Evolutionary conservation across 1,139 yeast species (phyloP).

Genomic region (Entelexis paramagnoliae): DNA sequence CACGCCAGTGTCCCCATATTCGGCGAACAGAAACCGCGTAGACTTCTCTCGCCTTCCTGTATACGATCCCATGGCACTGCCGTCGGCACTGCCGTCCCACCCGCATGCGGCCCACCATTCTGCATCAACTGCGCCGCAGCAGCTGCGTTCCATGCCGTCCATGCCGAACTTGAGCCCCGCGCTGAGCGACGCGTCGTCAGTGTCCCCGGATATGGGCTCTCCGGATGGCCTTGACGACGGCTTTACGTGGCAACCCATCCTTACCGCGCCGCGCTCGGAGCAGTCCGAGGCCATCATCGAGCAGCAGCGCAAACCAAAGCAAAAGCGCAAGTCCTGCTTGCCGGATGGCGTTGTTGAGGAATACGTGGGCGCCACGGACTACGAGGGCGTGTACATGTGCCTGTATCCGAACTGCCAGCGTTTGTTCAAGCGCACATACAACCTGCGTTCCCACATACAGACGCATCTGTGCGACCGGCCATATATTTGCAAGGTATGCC

Average conservation of each 20-base stretch:
- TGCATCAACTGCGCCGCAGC: neutral
- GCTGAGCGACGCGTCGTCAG: slow-evolving; percentile 17
- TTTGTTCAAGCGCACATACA: slow-evolving; percentile 76
- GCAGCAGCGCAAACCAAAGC: slow-evolving; percentile 28
- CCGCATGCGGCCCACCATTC: neutral
- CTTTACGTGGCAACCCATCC: slow-evolving; percentile 33
- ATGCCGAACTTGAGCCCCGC: slow-evolving; percentile 17
- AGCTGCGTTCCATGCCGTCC: neutral
- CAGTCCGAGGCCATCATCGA: slow-evolving; percentile 28
- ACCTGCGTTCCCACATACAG: slow-evolving; percentile 93
- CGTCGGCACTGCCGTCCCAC: neutral
- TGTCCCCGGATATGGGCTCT: slow-evolving; percentile 16
- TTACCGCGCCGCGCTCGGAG: slow-evolving; percentile 30
- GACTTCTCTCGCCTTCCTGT: neutral
- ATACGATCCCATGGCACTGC: neutral
- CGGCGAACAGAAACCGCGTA: neutral
- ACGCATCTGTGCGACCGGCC: slow-evolving; percentile 95
- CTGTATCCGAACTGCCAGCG: slow-evolving; percentile 72
- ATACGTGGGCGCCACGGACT: slow-evolving; percentile 73
- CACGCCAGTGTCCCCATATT: neutral
- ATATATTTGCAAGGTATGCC: slow-evolving; percentile 48
- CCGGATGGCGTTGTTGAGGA: slow-evolving; percentile 87
- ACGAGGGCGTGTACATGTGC: slow-evolving; percentile 55
- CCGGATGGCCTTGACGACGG: slow-evolving; percentile 12
- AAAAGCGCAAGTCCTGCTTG: slow-evolving; percentile 45